Evolutionary conservation across 140 eudicot genomes (phyloP).

Genomic region (Erigeron philadelphicus): DNA sequence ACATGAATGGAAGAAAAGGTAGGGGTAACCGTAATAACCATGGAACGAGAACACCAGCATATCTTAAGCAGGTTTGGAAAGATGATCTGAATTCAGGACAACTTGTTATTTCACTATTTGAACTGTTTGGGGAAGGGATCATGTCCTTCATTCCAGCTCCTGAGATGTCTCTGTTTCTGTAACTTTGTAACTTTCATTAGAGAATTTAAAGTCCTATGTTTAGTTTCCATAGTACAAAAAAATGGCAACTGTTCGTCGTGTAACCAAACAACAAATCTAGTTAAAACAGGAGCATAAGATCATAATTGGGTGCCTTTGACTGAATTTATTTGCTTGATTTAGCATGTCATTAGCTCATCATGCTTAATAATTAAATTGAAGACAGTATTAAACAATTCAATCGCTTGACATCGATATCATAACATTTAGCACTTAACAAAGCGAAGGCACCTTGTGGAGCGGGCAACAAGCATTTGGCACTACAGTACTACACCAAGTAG

Average conservation of each 20-base stretch:
- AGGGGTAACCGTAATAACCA: constrained; percentile 17
- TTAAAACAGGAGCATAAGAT: background rate
- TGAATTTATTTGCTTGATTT: background rate
- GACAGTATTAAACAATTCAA: background rate
- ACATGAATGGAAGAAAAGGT: constrained; percentile 6
- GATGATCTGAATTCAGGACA: constrained; percentile 64
- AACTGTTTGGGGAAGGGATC: constrained; percentile 60
- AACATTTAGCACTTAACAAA: too few relatives aligned
- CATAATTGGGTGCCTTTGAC: background rate
- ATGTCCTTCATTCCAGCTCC: constrained; percentile 59
- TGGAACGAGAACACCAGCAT: constrained; percentile 38
- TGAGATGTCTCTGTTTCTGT: constrained; percentile 55
- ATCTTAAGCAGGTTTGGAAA: constrained; percentile 62
- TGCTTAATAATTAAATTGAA: too few relatives aligned
- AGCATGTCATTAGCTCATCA: background rate
- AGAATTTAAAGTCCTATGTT: background rate
- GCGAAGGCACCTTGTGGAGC: too few relatives aligned
- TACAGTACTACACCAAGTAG: too few relatives aligned
- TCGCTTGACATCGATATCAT: too few relatives aligned
- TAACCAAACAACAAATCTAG: background rate
- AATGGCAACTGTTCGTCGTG: background rate
- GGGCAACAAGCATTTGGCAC: too few relatives aligned
- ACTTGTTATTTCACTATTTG: constrained; percentile 36
- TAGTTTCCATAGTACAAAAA: background rate
- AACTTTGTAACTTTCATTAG: background rate